These are phyloP conservation scores for Lactarius pseudohatsudake DNA, from an alignment of 768 basidiomycete species.

Conservation along the genomic window DNA sequence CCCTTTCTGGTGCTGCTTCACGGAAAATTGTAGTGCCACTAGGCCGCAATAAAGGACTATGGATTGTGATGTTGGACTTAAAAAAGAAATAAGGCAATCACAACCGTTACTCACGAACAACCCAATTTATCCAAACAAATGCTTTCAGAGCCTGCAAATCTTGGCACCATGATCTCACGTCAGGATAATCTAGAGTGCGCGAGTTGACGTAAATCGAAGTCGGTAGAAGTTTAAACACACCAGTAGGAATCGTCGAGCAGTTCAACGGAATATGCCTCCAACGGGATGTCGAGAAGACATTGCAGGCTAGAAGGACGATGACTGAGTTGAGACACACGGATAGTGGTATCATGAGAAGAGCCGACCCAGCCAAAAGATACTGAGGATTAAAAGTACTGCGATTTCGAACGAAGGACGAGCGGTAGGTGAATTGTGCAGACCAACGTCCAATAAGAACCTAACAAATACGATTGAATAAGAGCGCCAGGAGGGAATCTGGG, in stretches of 20 bases:
- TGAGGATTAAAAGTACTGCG: constrained; percentile 45
- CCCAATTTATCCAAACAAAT: constrained; percentile 59
- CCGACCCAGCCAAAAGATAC: constrained; percentile 57
- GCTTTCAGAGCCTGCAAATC: constrained; percentile 54
- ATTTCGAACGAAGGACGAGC: constrained; percentile 51
- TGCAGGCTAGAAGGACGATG: constrained; percentile 43
- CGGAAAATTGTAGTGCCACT: constrained; percentile 45
- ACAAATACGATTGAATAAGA: not conserved
- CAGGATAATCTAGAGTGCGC: constrained; percentile 40
- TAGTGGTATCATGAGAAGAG: not conserved
- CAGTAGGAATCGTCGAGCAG: constrained; percentile 49
- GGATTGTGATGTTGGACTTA: not conserved
- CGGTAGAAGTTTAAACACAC: constrained; percentile 33
- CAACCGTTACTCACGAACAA: constrained; percentile 44
- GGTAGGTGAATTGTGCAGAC: constrained; percentile 43
- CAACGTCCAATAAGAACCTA: constrained; percentile 48
- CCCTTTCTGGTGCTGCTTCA: constrained; percentile 45
- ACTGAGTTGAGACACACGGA: not conserved
- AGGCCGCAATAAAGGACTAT: constrained; percentile 47
- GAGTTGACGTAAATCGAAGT: not conserved
- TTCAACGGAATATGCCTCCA: constrained; percentile 50
- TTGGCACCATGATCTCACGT: constrained; percentile 52
- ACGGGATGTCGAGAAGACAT: constrained; percentile 58
- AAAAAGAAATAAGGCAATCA: not conserved
- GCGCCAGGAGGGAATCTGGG: not conserved